Conservation (phyloP, 129 eudicot genomes). For the Mikania micrantha region DNA sequence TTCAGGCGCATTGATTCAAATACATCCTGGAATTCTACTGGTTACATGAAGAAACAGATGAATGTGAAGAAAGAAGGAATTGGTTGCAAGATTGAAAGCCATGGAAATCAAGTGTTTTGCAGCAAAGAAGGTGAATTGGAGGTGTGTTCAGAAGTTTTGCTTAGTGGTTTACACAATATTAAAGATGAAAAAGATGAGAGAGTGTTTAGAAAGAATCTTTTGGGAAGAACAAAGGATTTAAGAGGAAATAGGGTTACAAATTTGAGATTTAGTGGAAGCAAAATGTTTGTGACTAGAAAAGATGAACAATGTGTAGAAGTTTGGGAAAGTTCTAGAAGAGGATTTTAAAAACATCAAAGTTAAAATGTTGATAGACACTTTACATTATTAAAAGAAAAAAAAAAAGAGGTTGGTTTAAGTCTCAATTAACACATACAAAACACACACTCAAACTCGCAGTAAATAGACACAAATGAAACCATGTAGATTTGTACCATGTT, state of each 20-base stretch:
- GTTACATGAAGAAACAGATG: slow-evolving; percentile 39
- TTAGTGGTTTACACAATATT: slow-evolving; percentile 25
- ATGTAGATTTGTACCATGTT: too few relatives aligned
- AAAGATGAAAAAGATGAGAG: slow-evolving; percentile 35
- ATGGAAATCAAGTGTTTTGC: slow-evolving; percentile 72
- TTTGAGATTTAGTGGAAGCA: slow-evolving; percentile 71
- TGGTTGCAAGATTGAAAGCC: slow-evolving; percentile 64
- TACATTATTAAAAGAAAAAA: too few relatives aligned
- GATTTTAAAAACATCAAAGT: slow-evolving; percentile 16
- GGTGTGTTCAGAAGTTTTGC: slow-evolving; percentile 78
- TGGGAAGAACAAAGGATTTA: slow-evolving; percentile 70
- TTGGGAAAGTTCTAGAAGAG: slow-evolving; percentile 68
- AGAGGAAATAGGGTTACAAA: slow-evolving; percentile 53
- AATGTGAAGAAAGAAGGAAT: slow-evolving; percentile 79
- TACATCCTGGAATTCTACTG: slow-evolving; percentile 57
- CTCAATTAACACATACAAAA: background rate
- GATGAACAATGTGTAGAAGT: slow-evolving; percentile 73
- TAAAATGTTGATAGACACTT: background rate
- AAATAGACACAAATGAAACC: too few relatives aligned
- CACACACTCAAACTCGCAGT: too few relatives aligned
- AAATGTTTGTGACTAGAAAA: slow-evolving; percentile 74
- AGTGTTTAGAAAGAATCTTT: slow-evolving; percentile 53
- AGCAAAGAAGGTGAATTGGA: slow-evolving; percentile 74
- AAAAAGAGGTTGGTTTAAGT: background rate
- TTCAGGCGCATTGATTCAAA: slow-evolving; percentile 50